These are phyloP conservation scores for Plasmodium falciparum DNA, from an alignment of 169 alveolate genomes.

Conservation along the genomic window DNA sequence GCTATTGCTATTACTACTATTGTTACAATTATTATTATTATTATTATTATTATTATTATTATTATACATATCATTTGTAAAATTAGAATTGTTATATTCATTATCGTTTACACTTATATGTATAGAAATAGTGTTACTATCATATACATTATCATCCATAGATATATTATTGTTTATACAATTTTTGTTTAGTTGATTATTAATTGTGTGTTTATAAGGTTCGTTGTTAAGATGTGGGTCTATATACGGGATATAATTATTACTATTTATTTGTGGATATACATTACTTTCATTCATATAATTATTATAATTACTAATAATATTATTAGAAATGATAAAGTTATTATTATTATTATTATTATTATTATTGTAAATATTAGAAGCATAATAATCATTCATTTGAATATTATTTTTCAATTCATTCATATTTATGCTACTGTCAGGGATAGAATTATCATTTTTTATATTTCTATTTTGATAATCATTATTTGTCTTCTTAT, in stretches of 20 bases:
- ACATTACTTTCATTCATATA: neutral
- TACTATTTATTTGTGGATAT: constrained; percentile 17
- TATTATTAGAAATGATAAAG: no score
- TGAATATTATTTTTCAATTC: constrained; percentile 5
- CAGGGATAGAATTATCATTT: constrained; percentile 1
- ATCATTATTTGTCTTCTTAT: neutral
- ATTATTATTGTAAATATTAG: constrained; percentile 15
- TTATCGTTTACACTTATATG: neutral
- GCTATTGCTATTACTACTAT: no score
- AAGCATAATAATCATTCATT: constrained; percentile 3
- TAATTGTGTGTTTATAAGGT: neutral
- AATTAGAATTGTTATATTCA: constrained; percentile 1
- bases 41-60: neutral
- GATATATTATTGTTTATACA: constrained; percentile 5
- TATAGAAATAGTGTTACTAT: neutral
- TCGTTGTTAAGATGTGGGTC: constrained; percentile 8
- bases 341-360: constrained; percentile 13
- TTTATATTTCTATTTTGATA: constrained; percentile 5
- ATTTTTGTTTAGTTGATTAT: constrained; percentile 10
- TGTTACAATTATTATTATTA: neutral
- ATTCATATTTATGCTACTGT: constrained; percentile 8
- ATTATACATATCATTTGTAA: neutral
- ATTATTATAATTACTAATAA: neutral
- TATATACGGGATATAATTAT: constrained; percentile 17
- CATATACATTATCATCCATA: constrained; percentile 11